phyloP scores from a whole-genome alignment of 164 flowering plant species.

The Umbilicus rupestris region DNA sequence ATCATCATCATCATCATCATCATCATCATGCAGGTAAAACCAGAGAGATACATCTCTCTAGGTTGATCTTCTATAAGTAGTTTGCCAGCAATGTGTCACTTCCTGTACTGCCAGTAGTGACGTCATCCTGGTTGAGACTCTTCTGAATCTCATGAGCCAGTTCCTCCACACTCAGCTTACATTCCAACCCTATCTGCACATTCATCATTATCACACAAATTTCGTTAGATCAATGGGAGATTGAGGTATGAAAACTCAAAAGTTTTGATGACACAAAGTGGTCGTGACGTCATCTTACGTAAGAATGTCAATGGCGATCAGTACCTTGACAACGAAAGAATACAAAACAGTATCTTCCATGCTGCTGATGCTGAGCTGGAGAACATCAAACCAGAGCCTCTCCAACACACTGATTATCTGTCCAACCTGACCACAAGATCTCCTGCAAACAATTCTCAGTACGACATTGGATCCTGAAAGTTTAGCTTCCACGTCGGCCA shows the following conservation, averaged over 20 bases:
- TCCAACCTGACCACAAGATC: conserved; percentile 59
- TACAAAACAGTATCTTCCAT: conserved; percentile 90
- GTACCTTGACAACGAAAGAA: conserved; percentile 79
- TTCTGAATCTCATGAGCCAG: conserved; percentile 68
- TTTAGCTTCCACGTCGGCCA: conserved; percentile 86
- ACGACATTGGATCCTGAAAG: conserved; percentile 78
- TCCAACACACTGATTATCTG: conserved; percentile 58
- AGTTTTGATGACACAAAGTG: too few species aligned
- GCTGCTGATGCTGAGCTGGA: conserved; percentile 81
- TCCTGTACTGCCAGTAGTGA: neutral
- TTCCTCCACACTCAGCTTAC: conserved; percentile 85
- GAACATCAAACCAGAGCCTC: conserved; percentile 56
- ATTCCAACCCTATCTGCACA: conserved; percentile 74
- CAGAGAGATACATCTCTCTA: neutral
- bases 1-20: too few species aligned
- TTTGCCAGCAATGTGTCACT: conserved; percentile 1
- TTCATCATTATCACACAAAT: neutral
- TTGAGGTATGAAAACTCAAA: too few species aligned
- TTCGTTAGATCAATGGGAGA: too few species aligned
- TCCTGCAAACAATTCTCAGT: conserved; percentile 43
- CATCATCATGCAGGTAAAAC: neutral
- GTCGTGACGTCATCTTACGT: too few species aligned
- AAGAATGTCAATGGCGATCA: too few species aligned
- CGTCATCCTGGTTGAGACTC: conserved; percentile 35
- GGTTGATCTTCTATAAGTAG: neutral